Evolutionary conservation across 371 early-diverging fungal genomes (phyloP), one percentile per base, ranked within the genome.

Genomic region (Mortierella sp.): DNA sequence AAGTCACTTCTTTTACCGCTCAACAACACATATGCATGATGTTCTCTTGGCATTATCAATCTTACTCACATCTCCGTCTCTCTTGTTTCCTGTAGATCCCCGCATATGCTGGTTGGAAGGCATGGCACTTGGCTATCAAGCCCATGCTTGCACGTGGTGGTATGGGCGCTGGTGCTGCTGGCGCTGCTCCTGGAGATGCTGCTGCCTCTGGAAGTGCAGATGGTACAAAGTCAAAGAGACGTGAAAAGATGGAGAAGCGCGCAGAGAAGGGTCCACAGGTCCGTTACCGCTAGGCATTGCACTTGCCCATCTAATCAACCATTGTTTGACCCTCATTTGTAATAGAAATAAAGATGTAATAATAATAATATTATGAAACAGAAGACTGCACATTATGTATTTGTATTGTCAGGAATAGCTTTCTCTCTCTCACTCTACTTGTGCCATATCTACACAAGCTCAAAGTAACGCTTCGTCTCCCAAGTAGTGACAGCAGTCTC

Each of bases 391-490:
- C 23, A 15, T 58, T 53, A 12, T 43, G 40, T 47, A 26, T 58
- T 49, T 31, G 22, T 51, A 31, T 19, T 23, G n/a, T n/a, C n/a
- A n/a, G n/a, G 4, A 23, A 63, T 32, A n/a, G 6, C n/a, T 45
- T 28, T 47, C 26, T n/a, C 40, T 5, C 22, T 51, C n/a, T n/a
- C n/a, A 28, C 22, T 42, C 31, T 29, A 19, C 47, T 26, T 61
- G 23, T 45, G 13, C 19, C 15, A 9, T 37, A 35, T 55, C 55
- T 49, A 75, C 15, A 91, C 80, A 10, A 91, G 77, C 69, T 93
- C 94, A 86, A 93, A 85, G 73, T 94, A 94, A 23, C 94, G 86
- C 61, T 86, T 86, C 12, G 88, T 75, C 77, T 96, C 96, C 90
- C 91, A 95, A 57, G 89, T 87, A 0, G 96, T 95, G 22, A 95